A percentile compares a stretch with the other conserved stretches of the same genome.
Evolutionary conservation across 768 basidiomycete species (phyloP).

Genomic region (Lyophyllum semitale): DNA sequence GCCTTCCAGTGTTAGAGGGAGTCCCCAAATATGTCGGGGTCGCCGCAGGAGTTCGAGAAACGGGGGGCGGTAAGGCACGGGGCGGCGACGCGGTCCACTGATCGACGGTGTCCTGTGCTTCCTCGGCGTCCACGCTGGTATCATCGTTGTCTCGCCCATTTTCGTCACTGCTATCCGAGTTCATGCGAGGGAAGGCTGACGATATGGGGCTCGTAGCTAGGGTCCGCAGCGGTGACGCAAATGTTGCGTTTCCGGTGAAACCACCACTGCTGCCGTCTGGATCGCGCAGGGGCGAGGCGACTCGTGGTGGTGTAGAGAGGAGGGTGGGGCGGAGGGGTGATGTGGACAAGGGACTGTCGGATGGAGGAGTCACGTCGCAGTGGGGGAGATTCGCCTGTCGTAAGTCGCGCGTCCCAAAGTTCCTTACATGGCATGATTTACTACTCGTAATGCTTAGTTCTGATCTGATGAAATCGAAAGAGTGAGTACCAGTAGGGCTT

Average conservation of each 20-base stretch:
- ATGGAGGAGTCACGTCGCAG: slow-evolving; percentile 33
- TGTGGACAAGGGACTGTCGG: slow-evolving; percentile 13
- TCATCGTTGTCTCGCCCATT: slow-evolving; percentile 1
- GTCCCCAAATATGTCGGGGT: not conserved
- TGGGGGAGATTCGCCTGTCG: slow-evolving; percentile 71
- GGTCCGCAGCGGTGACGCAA: slow-evolving; percentile 21
- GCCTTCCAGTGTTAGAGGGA: slow-evolving; percentile 49
- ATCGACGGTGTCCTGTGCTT: slow-evolving; percentile 20
- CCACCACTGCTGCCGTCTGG: not conserved
- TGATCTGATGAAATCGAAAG: not conserved
- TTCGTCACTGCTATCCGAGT: not conserved
- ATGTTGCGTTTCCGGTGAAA: slow-evolving; percentile 7
- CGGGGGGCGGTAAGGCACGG: not conserved
- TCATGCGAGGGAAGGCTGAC: slow-evolving; percentile 25
- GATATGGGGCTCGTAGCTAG: slow-evolving; percentile 34
- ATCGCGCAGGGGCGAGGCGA: slow-evolving; percentile 24
- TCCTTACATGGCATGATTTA: slow-evolving; percentile 80
- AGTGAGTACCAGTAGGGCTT: slow-evolving; percentile 54
- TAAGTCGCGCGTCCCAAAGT: slow-evolving; percentile 76
- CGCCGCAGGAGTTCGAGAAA: not conserved
- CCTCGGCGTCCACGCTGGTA: slow-evolving; percentile 18
- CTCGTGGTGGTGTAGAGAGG: slow-evolving; percentile 27
- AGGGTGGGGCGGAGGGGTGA: slow-evolving; percentile 23
- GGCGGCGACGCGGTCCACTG: not conserved
- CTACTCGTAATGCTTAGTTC: slow-evolving; percentile 36